Evolutionary conservation across 2,329 filamentous ascomycete species (phyloP).

Genomic region (Zymoseptoria passerinii): DNA sequence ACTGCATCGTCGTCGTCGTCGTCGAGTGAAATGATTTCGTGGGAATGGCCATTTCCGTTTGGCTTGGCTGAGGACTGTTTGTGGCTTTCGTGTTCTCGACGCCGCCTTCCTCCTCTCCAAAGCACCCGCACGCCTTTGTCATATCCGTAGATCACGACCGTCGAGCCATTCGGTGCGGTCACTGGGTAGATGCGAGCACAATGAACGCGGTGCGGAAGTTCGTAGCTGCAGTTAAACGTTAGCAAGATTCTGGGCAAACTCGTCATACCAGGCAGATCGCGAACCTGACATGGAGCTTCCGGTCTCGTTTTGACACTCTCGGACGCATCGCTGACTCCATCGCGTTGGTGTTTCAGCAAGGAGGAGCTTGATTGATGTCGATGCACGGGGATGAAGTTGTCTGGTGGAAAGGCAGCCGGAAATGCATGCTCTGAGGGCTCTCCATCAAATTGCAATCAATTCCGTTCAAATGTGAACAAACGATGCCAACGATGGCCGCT

Average conservation of each 20-base stretch:
- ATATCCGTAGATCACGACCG: constrained; percentile 52
- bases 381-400: constrained; percentile 4
- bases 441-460: neutral
- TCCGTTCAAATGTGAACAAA: neutral
- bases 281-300: constrained; percentile 29
- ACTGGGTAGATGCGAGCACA: constrained; percentile 50
- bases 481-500: neutral
- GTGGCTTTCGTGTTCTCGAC: constrained; percentile 1
- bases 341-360: neutral
- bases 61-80: constrained; percentile 1
- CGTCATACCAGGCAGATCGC: neutral
- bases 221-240: constrained; percentile 41
- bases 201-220: constrained; percentile 51
- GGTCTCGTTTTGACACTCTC: constrained; percentile 24
- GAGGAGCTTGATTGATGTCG: neutral
- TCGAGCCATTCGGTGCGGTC: constrained; percentile 52
- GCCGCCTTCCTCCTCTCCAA: constrained; percentile 50
- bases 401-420: constrained; percentile 1
- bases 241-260: constrained; percentile 5
- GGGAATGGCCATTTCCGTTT: constrained; percentile 11
- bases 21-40: constrained; percentile 50
- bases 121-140: constrained; percentile 49
- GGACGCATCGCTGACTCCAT: constrained; percentile 17
- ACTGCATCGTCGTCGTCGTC: constrained; percentile 46
- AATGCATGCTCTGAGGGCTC: constrained; percentile 1